Percentiles rank a stretch among this genome's conserved stretches.
These are phyloP conservation scores for Pisolithus marmoratus DNA, from an alignment of 768 basidiomycete genomes.

Conservation along the genomic window DNA sequence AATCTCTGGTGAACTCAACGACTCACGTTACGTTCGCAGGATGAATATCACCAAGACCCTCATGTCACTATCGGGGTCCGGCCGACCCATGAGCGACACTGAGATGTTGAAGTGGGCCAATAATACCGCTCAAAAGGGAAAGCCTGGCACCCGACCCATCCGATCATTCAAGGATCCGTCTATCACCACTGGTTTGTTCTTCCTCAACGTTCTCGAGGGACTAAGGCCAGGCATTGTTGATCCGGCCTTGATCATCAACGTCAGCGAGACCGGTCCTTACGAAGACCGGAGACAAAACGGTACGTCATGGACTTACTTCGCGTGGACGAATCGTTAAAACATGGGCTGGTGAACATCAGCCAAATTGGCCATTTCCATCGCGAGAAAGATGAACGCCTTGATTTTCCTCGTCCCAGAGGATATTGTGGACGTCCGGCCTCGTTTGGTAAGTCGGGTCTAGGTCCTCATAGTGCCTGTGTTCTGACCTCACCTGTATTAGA, in stretches of 20 bases:
- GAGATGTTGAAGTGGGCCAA: conserved; percentile 98
- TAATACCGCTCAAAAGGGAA: conserved; percentile 70
- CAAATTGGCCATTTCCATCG: conserved; percentile 96
- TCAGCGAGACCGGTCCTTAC: conserved; percentile 58
- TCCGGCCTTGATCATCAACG: conserved; percentile 66
- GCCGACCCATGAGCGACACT: conserved; percentile 81
- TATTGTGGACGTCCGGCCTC: conserved; percentile 89
- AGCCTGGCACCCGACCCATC: conserved; percentile 55
- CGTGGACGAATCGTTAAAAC: neutral
- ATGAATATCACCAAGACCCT: conserved; percentile 91
- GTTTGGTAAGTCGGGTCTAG: conserved; percentile 54
- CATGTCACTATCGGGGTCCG: conserved; percentile 60
- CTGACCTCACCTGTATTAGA: conserved; percentile 38
- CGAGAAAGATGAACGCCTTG: conserved; percentile 93
- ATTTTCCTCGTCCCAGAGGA: conserved; percentile 98
- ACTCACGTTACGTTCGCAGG: conserved; percentile 28
- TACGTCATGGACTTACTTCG: conserved; percentile 32
- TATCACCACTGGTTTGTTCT: conserved; percentile 85
- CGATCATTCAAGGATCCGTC: conserved; percentile 93
- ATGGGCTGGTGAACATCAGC: conserved; percentile 41
- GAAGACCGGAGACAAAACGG: conserved; percentile 93
- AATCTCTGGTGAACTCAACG: neutral
- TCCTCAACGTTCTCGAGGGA: conserved; percentile 87
- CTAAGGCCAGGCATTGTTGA: conserved; percentile 95
- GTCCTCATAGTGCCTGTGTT: neutral